Evolutionary conservation across 2,329 filamentous ascomycete species (phyloP), one percentile per base, ranked within the genome.

Genomic region (Proliferodiscus dingleyae): DNA sequence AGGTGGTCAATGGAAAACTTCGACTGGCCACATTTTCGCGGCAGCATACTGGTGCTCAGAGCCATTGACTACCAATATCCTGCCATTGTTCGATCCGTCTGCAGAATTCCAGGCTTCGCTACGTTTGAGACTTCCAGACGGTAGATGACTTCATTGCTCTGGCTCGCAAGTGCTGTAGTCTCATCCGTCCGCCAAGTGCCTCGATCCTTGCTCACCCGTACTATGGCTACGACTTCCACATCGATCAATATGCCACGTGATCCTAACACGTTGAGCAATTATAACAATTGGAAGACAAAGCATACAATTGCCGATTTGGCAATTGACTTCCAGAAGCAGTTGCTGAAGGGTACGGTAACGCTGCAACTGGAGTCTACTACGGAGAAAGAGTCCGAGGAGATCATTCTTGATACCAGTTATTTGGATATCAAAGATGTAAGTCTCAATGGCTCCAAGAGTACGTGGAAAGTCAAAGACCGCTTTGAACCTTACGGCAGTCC

Each of bases 201-300:
- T 30, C 13, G 33, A 45, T 42, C 29, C 2, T 32, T 41, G 18
- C 39, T 53, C 22, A 10, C 54, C 32, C 54, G 52, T 22, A 58
- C 50, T 11, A 59, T 60, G 52, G 47, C 52, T 16, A n/a, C n/a
- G n/a, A n/a, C n/a, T n/a, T n/a, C n/a, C n/a, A n/a, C n/a, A n/a
- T 49, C 56, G n/a, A 47, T 44, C 43, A 54, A 36, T 8, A 43
- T 41, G 34, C 50, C 58, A 52, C 80, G 87, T 61, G 91, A 97
- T 69, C 89, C 89, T 43, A 94, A 89, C 66, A 96, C 93, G 21
- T 71, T 93, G 48, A 86, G 87, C 63, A 97, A 97, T 72, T 96
- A 96, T 68, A 82, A 87, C 66, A 82, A 85, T 45, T 96, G 89
- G 82, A 74, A 80, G 50, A 95, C 88, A 15, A 82, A 77, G 64